These are phyloP conservation scores for Sphaerobolus stellatus DNA, from an alignment of 1,284 basidiomycete species.

Conservation along the genomic window DNA sequence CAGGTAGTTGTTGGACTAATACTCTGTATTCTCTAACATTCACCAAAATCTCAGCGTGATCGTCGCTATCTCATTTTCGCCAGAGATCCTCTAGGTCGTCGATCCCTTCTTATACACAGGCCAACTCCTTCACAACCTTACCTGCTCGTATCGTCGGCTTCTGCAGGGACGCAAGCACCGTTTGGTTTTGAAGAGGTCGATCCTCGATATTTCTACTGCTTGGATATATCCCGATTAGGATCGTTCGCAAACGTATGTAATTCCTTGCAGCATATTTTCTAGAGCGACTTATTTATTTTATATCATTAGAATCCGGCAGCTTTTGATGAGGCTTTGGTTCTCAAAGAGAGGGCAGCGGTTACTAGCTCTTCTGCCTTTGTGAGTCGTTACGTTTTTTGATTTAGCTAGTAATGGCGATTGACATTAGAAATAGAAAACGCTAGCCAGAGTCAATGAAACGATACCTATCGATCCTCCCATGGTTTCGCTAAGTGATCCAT, in stretches of 20 bases:
- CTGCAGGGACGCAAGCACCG: conserved; percentile 44
- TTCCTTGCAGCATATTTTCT: no score
- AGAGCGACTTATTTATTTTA: no score
- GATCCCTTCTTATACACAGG: conserved; percentile 77
- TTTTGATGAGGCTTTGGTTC: background rate
- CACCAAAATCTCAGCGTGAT: conserved; percentile 41
- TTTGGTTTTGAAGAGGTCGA: conserved; percentile 62
- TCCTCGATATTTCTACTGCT: conserved; percentile 55
- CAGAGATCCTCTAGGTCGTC: conserved; percentile 87
- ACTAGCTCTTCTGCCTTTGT: conserved; percentile 1
- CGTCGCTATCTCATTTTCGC: conserved; percentile 65
- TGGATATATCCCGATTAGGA: conserved; percentile 40
- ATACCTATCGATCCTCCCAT: conserved; percentile 43
- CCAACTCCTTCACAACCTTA: conserved; percentile 49
- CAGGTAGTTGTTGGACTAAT: conserved; percentile 45
- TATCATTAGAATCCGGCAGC: background rate
- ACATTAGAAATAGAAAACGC: conserved; percentile 39
- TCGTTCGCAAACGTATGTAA: background rate
- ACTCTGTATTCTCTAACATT: conserved; percentile 11
- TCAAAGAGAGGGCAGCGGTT: background rate
- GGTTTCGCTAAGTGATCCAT: conserved; percentile 41
- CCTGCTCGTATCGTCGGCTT: conserved; percentile 66
- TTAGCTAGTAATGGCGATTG: background rate
- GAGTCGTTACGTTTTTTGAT: background rate
- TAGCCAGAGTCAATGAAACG: conserved; percentile 45